Evolutionary conservation across 1,139 yeast genomes (phyloP), one percentile per base, ranked within the genome.

Genomic region (Wickerhamomyces sp.): DNA sequence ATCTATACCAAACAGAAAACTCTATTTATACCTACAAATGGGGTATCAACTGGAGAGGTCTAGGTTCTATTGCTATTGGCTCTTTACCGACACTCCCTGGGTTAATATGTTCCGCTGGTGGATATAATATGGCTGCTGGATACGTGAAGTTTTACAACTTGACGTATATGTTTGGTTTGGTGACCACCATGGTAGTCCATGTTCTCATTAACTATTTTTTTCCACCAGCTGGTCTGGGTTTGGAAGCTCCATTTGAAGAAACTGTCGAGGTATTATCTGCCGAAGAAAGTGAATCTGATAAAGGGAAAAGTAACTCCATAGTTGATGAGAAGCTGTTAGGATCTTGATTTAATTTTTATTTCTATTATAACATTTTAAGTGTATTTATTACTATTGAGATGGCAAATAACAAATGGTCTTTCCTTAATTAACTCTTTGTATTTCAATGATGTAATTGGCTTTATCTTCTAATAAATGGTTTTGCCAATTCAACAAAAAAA

Each of bases 1-100:
- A 61, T 52, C 61, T 59, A 14, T 55, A 58, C 25, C 19, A 19
- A 31, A 31, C 33, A 7, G 33, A 31, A 19, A 19, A 31, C n/a
- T 31, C 33, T 15, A 31, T 31, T 8, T 31, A 31, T 19, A n/a
- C 12, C 15, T 31, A 16, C 16, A 31, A 31, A 19, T 31, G 12
- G 18, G 33, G 33, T 9, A 14, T 31, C 15, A 31, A 31, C 14
- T 31, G 33, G 33, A 31, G 33, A 14, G 33, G 33, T 8, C 13
- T 31, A 25, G 16, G 13, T 5, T 17, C 33, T 10, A 16, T 31
- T 7, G n/a, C 21, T 20, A 13, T 31, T 17, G 33, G 33, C 6
- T 31, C 14, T 19, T 8, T n/a, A 10, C 33, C 33, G 8, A 31
- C 33, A 7, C 16, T 31, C 5, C 33, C 33, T 13, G 33, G 33